Percentiles rank a stretch among this genome's conserved stretches.
Evolutionary conservation across 441 rosid species (phyloP).

Genomic region (Bruguiera hainesii): DNA sequence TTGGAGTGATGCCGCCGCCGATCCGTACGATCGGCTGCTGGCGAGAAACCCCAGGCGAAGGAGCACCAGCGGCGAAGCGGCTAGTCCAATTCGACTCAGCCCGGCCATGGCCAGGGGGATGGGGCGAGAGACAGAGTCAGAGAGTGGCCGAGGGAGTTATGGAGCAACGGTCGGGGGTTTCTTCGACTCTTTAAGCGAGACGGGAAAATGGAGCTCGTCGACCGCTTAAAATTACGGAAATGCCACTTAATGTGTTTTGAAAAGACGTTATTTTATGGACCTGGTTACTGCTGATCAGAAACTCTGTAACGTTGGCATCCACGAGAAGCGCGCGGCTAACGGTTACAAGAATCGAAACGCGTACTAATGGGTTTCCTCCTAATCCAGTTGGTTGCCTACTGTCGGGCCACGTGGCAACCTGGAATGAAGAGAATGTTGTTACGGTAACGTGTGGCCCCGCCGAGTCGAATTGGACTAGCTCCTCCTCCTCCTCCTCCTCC

Average conservation of each 20-base stretch:
- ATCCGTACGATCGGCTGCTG: conserved; percentile 46
- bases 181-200: no score
- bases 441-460: no score
- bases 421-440: no score
- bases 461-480: no score
- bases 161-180: neutral
- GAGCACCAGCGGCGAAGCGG: conserved; percentile 19
- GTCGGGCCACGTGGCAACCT: no score
- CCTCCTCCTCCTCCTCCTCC: no score
- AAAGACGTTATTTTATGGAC: neutral
- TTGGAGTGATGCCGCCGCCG: conserved; percentile 58
- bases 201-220: conserved; percentile 12
- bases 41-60: conserved; percentile 5
- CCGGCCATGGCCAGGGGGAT: conserved; percentile 47
- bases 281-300: neutral
- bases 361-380: neutral
- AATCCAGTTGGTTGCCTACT: no score
- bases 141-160: conserved; percentile 13
- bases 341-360: conserved; percentile 12
- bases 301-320: conserved; percentile 1
- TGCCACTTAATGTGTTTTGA: conserved; percentile 19
- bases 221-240: conserved; percentile 11
- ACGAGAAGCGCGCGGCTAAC: conserved; percentile 14
- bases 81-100: conserved; percentile 43
- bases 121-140: conserved; percentile 29